Percentiles rank a stretch among this genome's conserved stretches.
Conservation (phyloP, 331 rosid species). For the Malus hybrid region DNA sequence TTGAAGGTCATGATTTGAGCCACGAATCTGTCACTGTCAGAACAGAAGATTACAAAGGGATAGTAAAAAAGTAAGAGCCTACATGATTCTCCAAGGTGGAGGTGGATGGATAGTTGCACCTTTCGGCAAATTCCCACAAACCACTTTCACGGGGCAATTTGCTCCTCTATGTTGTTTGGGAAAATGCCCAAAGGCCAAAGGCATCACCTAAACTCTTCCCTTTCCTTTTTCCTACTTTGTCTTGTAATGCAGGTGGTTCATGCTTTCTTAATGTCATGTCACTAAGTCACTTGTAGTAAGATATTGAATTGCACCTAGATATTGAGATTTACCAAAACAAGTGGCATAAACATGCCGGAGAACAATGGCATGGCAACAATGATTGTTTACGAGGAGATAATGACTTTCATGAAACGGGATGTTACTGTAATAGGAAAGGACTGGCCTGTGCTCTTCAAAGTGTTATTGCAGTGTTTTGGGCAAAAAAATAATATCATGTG, state of each 20-base stretch:
- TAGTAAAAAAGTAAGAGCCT: constrained; percentile 10
- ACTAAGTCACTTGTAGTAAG: not conserved
- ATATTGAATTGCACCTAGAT: constrained; percentile 14
- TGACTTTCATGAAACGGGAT: not conserved
- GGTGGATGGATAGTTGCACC: not conserved
- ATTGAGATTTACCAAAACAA: not conserved
- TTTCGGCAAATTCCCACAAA: constrained; percentile 46
- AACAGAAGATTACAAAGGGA: not conserved
- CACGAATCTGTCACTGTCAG: not conserved
- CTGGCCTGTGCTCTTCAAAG: too few species aligned
- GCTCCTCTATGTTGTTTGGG: constrained; percentile 37
- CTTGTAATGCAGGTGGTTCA: not conserved
- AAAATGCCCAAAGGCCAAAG: constrained; percentile 17
- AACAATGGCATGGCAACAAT: constrained; percentile 20
- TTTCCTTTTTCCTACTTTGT: too few species aligned
- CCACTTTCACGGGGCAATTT: constrained; percentile 44
- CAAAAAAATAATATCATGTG: too few species aligned
- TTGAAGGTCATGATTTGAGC: not conserved
- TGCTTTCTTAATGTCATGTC: not conserved
- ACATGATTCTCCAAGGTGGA: too few species aligned
- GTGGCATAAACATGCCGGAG: constrained; percentile 14
- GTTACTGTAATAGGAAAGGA: rapidly evolving
- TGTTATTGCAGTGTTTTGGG: too few species aligned
- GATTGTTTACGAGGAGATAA: not conserved
- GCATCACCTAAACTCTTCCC: not conserved